Evolutionary conservation across 179 eudicot species (phyloP).

Genomic region (Beta lomatogona): DNA sequence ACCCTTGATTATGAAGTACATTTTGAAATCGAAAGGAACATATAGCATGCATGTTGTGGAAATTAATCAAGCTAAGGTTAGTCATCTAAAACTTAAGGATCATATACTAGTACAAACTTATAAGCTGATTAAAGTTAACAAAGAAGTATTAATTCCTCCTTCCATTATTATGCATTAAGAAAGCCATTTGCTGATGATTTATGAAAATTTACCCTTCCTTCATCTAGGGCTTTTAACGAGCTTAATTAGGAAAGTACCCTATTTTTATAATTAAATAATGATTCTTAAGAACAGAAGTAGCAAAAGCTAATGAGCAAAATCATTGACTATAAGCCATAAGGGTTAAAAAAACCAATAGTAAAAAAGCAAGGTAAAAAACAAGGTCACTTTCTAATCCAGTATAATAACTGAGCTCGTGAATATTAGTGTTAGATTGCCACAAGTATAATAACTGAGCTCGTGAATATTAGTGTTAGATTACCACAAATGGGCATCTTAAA

Average conservation of each 20-base stretch:
- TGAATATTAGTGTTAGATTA: neutral
- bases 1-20: no score
- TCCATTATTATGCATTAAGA: neutral
- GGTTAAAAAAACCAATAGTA: neutral
- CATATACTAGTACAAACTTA: neutral
- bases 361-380: neutral
- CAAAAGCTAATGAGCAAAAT: neutral
- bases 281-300: neutral
- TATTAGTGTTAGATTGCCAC: no score
- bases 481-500: slow-evolving; percentile 13
- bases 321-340: neutral
- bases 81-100: neutral
- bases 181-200: neutral
- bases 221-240: neutral
- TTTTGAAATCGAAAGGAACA: neutral
- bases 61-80: neutral
- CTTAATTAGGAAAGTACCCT: neutral
- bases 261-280: neutral
- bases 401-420: slow-evolving; percentile 4
- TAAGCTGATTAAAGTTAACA: neutral
- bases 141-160: neutral
- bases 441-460: neutral
- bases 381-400: neutral
- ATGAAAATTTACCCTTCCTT: neutral
- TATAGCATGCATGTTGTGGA: neutral